Base-by-base conservation (phyloP, 768 basidiomycete species). In the Fomitopsis pulvina region DNA sequence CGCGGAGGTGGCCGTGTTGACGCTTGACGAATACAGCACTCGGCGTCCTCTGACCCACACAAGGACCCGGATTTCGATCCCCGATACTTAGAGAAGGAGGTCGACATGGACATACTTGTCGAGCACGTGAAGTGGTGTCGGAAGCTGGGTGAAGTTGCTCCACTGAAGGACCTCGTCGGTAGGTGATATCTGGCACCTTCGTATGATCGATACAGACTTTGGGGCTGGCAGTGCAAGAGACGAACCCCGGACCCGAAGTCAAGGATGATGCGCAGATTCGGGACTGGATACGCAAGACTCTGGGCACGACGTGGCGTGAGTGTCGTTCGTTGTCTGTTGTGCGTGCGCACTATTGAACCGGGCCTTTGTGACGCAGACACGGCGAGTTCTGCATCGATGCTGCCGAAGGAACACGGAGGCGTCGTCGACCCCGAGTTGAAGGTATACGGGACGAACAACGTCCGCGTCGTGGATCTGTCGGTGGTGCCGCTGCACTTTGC, bases 371-470 rank as follows among this genome's bases (percentile, higher is more conserved):
- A 14, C 3, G 9, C 41, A 78, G 76, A 81, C 54, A 71, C 75
- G 11, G 58, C 71, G n/a, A n/a, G n/a, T 22, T 72, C 74, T 4
- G 69, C 77, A 1, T 71, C 78, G 1, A 80, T 80, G 79, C 67
- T 81, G 34, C 78, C 79, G 4, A 63, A 62, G 12, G 71, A 74
- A 24, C 71, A 73, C 43, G 64, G 66, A 16, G 79, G 79, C 22
- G 79, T 81, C 4, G 79, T 81, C 2, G 72, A 79, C 48, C 60
- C 69, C 18, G 45, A 66, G 14, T 60, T 78, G 4, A 76, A 74
- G 72, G 79, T 81, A 0, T 80, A 81, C 53, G 80, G 78, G 1
- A 80, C 80, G 2, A 68, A 60, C 41, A 81, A 81, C 52, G 47
- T 82, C n/a, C 71, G 80, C 6, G 70, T 82, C 4, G 76, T 69